A percentile compares a stretch with the other conserved stretches of the same genome.
phyloP scores from a whole-genome alignment of 1,284 basidiomycete genomes.

The Rhodotorula sp. region DNA sequence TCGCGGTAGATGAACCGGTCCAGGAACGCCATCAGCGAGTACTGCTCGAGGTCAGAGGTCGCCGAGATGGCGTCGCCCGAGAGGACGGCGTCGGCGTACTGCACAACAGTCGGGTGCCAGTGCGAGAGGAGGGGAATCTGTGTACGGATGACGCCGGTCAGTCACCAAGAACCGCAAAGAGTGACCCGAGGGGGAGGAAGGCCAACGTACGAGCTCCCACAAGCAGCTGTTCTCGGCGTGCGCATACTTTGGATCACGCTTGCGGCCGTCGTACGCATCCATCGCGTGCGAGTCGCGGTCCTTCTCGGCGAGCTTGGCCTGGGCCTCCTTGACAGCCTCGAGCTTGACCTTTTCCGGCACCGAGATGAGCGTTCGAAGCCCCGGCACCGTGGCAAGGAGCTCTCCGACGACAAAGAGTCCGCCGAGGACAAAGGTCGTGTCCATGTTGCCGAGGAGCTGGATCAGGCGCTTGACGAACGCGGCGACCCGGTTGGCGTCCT shows the following conservation, averaged over 20 bases:
- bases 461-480: conserved; percentile 84
- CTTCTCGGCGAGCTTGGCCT: conserved; percentile 20
- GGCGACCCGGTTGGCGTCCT: conserved; percentile 64
- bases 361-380: conserved; percentile 67
- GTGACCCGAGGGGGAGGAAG: not conserved
- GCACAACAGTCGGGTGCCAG: conserved; percentile 86
- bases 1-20: conserved; percentile 92
- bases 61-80: conserved; percentile 65
- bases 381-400: conserved; percentile 73
- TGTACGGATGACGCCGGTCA: not conserved
- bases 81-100: conserved; percentile 82
- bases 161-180: not conserved
- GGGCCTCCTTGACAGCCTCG: conserved; percentile 52
- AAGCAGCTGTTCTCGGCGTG: conserved; percentile 77
- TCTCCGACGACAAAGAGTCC: conserved; percentile 64
- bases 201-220: conserved; percentile 74
- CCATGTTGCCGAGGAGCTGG: conserved; percentile 75
- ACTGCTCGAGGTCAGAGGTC: conserved; percentile 81
- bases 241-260: conserved; percentile 87
- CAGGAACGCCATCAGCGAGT: conserved; percentile 88
- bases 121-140: conserved; percentile 77
- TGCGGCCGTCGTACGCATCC: conserved; percentile 71
- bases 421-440: conserved; percentile 83
- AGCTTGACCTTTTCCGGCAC: conserved; percentile 47
- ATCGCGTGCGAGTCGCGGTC: conserved; percentile 24